Conservation (phyloP, 768 basidiomycete genomes). For the Lepiota subincarnata region DNA sequence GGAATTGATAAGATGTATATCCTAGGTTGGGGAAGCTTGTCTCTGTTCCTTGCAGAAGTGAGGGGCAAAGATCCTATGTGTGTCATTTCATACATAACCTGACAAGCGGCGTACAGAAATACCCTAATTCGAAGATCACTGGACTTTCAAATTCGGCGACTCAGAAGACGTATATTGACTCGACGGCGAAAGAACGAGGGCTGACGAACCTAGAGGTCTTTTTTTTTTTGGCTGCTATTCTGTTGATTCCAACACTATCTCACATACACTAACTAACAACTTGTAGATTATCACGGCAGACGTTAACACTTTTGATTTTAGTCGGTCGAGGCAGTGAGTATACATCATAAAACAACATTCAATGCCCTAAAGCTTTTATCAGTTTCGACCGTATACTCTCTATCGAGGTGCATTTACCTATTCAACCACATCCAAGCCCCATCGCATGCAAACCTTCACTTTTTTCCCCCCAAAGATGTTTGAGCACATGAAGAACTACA, state of each 20-base stretch:
- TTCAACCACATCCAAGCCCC: neutral
- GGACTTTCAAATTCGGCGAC: conserved; percentile 67
- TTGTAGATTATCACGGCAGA: conserved; percentile 62
- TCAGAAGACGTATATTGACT: conserved; percentile 63
- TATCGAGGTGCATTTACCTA: conserved; percentile 45
- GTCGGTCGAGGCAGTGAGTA: conserved; percentile 38
- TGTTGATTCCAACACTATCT: neutral
- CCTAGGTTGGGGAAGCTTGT: conserved; percentile 68
- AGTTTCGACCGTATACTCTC: conserved; percentile 71
- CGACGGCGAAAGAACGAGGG: conserved; percentile 41
- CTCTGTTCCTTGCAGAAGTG: conserved; percentile 60
- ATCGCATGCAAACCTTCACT: neutral
- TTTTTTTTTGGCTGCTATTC: conserved; percentile 3
- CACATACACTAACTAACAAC: neutral
- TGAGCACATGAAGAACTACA: conserved; percentile 77
- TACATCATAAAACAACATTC: neutral
- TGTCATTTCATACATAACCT: neutral
- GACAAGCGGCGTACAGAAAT: conserved; percentile 44
- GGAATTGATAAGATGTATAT: neutral
- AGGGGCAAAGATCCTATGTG: neutral
- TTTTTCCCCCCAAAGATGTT: conserved; percentile 45
- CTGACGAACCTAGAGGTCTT: conserved; percentile 50
- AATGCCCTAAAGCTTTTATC: neutral
- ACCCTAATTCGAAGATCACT: conserved; percentile 57
- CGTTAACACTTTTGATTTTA: conserved; percentile 61